phyloP scores from a whole-genome alignment of 306 rosid genomes.

The Cicer pinnatifidum region DNA sequence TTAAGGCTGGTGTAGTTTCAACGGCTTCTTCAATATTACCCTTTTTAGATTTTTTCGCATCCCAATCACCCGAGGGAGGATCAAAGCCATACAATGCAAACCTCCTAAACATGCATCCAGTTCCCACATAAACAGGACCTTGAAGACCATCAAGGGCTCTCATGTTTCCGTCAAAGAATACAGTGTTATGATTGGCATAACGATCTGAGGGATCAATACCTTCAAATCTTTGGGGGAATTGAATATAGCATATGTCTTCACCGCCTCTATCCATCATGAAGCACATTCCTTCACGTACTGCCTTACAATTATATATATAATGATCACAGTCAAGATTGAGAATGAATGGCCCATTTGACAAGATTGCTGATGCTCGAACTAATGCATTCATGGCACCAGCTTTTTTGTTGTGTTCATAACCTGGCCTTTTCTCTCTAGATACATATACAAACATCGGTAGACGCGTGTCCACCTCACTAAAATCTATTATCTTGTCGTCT shows the following conservation, averaged over 20 bases:
- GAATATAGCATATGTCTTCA: conserved; percentile 58
- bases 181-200: conserved; percentile 62
- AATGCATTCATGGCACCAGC: conserved; percentile 68
- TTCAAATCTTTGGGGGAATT: conserved; percentile 67
- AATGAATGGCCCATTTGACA: conserved; percentile 62
- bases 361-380: conserved; percentile 58
- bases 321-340: conserved; percentile 68
- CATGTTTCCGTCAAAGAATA: conserved; percentile 66
- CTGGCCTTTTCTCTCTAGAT: conserved; percentile 61
- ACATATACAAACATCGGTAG: conserved; percentile 59
- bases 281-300: conserved; percentile 62
- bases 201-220: conserved; percentile 68
- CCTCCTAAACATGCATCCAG: conserved; percentile 85
- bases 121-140: conserved; percentile 92
- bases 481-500: conserved; percentile 54
- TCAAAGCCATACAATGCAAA: conserved; percentile 84
- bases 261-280: conserved; percentile 68
- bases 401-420: conserved; percentile 65
- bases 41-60: conserved; percentile 9
- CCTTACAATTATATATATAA: conserved; percentile 57
- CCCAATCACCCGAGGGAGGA: conserved; percentile 59
- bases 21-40: neutral
- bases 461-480: conserved; percentile 50
- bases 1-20: conserved; percentile 53
- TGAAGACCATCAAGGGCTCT: conserved; percentile 64